A percentile compares a stretch with the other conserved stretches of the same genome.
Evolutionary conservation across 2,329 filamentous ascomycete genomes (phyloP).

Genomic region (Colletotrichum eleusines): DNA sequence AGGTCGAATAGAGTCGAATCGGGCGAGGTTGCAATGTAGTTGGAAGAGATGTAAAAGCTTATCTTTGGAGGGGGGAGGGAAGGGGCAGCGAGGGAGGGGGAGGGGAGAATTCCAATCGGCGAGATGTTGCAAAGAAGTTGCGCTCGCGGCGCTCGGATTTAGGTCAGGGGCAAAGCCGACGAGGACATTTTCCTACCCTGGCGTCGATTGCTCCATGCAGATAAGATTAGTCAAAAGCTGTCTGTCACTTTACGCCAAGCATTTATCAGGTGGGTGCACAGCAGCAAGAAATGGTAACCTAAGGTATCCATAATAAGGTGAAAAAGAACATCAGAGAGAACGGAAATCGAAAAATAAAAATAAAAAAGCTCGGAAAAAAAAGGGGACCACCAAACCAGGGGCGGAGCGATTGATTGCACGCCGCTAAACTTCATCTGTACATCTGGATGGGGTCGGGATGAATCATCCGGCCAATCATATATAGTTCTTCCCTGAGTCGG

Average conservation of each 20-base stretch:
- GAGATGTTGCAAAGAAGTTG: conserved; percentile 13
- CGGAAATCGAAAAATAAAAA: no score
- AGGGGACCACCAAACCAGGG: conserved; percentile 15
- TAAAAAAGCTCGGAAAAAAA: not conserved
- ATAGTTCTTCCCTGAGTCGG: not conserved
- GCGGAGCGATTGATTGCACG: not conserved
- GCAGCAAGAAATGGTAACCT: not conserved
- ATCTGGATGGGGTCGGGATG: not conserved
- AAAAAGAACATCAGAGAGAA: no score
- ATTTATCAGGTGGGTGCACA: no score
- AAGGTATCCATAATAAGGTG: not conserved
- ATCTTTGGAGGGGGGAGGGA: not conserved
- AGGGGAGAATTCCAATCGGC: not conserved
- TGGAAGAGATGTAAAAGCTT: not conserved
- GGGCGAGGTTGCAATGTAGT: not conserved
- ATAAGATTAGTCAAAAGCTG: not conserved
- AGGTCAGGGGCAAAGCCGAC: conserved; percentile 1
- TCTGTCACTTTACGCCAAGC: not conserved
- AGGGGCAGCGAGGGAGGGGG: not conserved
- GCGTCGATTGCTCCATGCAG: not conserved
- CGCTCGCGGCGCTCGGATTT: conserved; percentile 4
- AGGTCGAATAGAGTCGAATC: not conserved
- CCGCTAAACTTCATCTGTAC: conserved; percentile 22
- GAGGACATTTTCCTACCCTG: conserved; percentile 5
- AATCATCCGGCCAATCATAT: conserved; percentile 1